These are phyloP conservation scores for Ophiobolus disseminans DNA, from an alignment of 2,329 filamentous ascomycete species.

Conservation along the genomic window DNA sequence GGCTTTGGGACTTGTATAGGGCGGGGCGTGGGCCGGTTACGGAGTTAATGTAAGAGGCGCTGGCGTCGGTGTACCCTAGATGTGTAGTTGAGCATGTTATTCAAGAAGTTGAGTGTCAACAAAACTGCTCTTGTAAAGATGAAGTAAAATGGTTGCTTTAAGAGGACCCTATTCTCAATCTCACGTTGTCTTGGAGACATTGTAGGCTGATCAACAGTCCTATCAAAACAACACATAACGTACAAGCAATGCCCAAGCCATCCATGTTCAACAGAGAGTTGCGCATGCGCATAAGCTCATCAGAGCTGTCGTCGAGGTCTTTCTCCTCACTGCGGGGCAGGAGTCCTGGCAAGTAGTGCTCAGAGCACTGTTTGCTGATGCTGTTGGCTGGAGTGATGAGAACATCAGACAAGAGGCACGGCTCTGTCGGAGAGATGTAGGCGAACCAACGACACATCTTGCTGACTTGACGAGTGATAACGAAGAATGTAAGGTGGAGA, in stretches of 20 bases:
- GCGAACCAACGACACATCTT: slow-evolving; percentile 63
- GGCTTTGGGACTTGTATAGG: slow-evolving; percentile 60
- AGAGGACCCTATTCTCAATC: too few relatives aligned
- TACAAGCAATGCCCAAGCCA: slow-evolving; percentile 61
- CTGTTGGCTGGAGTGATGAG: slow-evolving; percentile 55
- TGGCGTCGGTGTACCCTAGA: slow-evolving; percentile 55
- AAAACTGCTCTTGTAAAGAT: not conserved
- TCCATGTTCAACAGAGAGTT: slow-evolving; percentile 64
- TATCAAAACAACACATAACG: slow-evolving; percentile 9
- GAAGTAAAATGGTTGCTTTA: too few relatives aligned
- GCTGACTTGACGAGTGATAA: not conserved
- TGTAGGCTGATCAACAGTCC: not conserved
- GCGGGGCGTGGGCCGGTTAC: slow-evolving; percentile 54
- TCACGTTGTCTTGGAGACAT: too few relatives aligned
- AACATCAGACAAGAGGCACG: slow-evolving; percentile 63
- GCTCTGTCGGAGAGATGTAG: slow-evolving; percentile 61
- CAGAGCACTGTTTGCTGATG: slow-evolving; percentile 48
- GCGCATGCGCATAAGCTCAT: slow-evolving; percentile 56
- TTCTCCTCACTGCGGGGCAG: slow-evolving; percentile 54
- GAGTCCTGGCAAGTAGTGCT: slow-evolving; percentile 63
- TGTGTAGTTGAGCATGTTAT: slow-evolving; percentile 5
- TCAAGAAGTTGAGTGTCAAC: too few relatives aligned
- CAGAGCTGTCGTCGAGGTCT: slow-evolving; percentile 50
- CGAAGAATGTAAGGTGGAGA: not conserved
- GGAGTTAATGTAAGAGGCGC: slow-evolving; percentile 50